These are phyloP conservation scores for Acacia melanoxylon DNA, from an alignment of 306 rosid genomes.

Conservation along the genomic window DNA sequence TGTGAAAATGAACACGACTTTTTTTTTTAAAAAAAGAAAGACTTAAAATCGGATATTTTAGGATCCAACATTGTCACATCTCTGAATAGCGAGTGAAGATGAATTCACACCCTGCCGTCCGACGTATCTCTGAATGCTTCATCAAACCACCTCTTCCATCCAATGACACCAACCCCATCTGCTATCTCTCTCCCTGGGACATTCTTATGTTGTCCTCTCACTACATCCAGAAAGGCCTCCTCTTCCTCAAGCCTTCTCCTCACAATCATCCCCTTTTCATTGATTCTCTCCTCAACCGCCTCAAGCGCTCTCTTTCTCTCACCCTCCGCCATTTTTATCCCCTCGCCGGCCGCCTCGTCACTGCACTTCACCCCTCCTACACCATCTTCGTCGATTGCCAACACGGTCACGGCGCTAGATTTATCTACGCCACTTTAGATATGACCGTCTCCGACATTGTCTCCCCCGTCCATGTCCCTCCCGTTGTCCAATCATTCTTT, in stretches of 20 bases:
- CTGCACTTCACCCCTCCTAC: constrained; percentile 35
- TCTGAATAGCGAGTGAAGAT: background rate
- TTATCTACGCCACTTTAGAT: constrained; percentile 50
- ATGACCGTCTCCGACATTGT: constrained; percentile 49
- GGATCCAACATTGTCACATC: background rate
- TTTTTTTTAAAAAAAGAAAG: too few species aligned
- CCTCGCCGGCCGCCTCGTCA: constrained; percentile 53
- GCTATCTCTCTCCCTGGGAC: constrained; percentile 50
- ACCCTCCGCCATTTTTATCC: constrained; percentile 68
- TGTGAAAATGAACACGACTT: too few species aligned
- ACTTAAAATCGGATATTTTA: too few species aligned
- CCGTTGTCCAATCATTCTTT: constrained; percentile 54
- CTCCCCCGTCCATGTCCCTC: constrained; percentile 55
- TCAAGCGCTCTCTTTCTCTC: constrained; percentile 52
- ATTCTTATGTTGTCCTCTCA: constrained; percentile 43
- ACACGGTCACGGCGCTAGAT: constrained; percentile 46
- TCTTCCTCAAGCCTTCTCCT: constrained; percentile 52
- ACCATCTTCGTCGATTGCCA: constrained; percentile 44
- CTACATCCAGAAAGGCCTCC: constrained; percentile 72
- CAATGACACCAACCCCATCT: background rate
- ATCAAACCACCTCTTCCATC: constrained; percentile 32
- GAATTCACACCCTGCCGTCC: background rate
- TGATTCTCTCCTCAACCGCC: constrained; percentile 30
- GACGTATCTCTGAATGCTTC: constrained; percentile 34
- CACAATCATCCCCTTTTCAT: constrained; percentile 20